Conservation (phyloP, 1,284 basidiomycete species). For the Trametes pubescens region DNA sequence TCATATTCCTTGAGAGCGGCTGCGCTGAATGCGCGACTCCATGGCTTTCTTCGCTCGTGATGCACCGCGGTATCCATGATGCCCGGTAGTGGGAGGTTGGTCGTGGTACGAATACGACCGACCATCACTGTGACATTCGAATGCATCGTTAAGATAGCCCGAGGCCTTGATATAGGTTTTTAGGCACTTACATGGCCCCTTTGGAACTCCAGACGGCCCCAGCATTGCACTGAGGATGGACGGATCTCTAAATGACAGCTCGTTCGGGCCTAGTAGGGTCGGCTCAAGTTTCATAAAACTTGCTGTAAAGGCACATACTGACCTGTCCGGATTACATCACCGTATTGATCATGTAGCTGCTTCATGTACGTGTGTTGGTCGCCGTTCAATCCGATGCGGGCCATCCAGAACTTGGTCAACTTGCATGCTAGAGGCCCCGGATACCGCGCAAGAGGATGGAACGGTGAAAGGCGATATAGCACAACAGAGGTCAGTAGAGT, state of each 20-base stretch:
- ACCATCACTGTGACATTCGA: neutral
- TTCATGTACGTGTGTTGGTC: constrained; percentile 37
- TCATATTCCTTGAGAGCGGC: constrained; percentile 62
- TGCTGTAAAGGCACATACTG: neutral
- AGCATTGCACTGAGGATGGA: constrained; percentile 12
- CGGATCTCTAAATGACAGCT: constrained; percentile 11
- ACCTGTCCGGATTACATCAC: constrained; percentile 43
- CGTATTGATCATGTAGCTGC: constrained; percentile 39
- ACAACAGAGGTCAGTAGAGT: constrained; percentile 31
- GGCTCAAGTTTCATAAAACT: neutral
- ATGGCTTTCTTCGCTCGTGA: constrained; percentile 56
- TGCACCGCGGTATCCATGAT: constrained; percentile 50
- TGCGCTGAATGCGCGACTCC: constrained; percentile 60
- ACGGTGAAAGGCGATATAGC: constrained; percentile 41
- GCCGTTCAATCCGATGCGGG: constrained; percentile 32
- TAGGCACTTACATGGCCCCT: constrained; percentile 6
- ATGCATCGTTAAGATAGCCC: too few species aligned
- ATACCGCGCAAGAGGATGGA: constrained; percentile 42
- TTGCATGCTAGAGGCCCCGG: constrained; percentile 42
- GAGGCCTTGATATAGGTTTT: neutral
- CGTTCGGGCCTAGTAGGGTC: constrained; percentile 17
- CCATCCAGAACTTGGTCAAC: constrained; percentile 37
- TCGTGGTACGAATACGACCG: constrained; percentile 1
- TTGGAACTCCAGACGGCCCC: constrained; percentile 12
- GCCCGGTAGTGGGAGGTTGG: constrained; percentile 28